Evolutionary conservation across 1,139 yeast species (phyloP), one percentile per base, ranked within the genome.

Genomic region (Hyphopichia khmerensis): DNA sequence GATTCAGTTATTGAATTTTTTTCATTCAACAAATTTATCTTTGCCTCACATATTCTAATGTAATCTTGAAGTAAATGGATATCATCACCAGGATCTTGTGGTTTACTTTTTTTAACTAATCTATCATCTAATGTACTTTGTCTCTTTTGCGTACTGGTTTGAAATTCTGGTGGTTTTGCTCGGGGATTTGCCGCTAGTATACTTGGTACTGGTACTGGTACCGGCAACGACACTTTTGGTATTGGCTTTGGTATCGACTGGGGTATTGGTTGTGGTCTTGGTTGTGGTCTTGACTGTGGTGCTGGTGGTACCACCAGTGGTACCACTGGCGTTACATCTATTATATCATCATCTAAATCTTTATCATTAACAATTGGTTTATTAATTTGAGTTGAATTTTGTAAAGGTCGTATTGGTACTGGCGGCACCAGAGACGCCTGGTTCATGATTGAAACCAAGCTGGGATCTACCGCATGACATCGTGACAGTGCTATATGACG

Each of bases 1-100:
- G 72, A 66, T 45, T 67, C 72, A 40, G 58, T 65, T 5, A 59
- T 56, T 5, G 51, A 42, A 39, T 64, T 59, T 41, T 67, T 44
- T 43, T 65, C 59, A 19, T 60, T 53, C 6, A 67, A 54, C 15
- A 67, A 48, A 34, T 54, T 49, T 35, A 60, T 60, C 35, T 63
- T 64, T 13, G 51, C 45, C 39, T 64, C 67, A 33, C 57, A 52
- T 2, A 47, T 34, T 35, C 62, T 62, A 9, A 62, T 44, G 37
- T 56, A 59, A 8, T 49, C 43, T 30, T 51, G 60, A 13, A 57
- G 49, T 27, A 50, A 30, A 23, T 39, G 18, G 18, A 15, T 19
- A 13, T 38, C 29, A 9, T 30, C 32, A 5, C 24, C 24, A 5
- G 8, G 24, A 32, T 17, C 34, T 7, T 16, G 4, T 10, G 32